phyloP scores from a whole-genome alignment of 2,329 filamentous ascomycete species.

The Gliomastix tumulicola region DNA sequence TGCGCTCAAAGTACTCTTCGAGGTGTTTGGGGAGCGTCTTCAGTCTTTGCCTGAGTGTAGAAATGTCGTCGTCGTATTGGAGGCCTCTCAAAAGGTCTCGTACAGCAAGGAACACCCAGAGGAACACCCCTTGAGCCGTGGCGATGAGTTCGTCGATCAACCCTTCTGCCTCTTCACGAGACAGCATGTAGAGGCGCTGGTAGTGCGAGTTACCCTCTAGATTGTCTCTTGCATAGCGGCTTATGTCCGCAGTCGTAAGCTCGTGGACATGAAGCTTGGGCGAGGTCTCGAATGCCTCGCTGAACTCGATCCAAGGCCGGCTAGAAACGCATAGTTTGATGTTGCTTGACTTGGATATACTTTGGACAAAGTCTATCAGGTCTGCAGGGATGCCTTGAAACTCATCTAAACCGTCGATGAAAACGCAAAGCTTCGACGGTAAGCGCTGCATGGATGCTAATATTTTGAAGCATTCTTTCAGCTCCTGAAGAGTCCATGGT shows the following conservation, averaged over 20 bases:
- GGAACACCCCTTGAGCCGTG: not conserved
- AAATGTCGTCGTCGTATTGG: too few relatives aligned
- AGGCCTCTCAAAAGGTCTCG: too few relatives aligned
- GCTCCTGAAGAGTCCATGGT: not conserved
- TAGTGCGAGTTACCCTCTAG: not conserved
- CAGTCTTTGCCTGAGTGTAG: too few relatives aligned
- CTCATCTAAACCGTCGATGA: not conserved
- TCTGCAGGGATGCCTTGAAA: not conserved
- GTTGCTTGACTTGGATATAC: not conserved
- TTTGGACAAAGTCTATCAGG: not conserved
- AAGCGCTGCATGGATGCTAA: not conserved
- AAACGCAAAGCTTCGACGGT: not conserved
- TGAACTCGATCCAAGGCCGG: not conserved
- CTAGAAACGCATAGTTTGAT: slow-evolving; percentile 1
- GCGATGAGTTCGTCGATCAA: not conserved
- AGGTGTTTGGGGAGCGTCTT: too few relatives aligned
- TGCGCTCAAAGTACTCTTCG: too few relatives aligned
- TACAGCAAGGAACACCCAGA: not conserved
- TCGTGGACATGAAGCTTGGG: not conserved
- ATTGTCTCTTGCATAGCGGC: not conserved
- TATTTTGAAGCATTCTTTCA: not conserved
- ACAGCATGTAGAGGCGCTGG: too few relatives aligned
- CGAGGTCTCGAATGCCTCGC: not conserved
- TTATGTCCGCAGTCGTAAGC: not conserved
- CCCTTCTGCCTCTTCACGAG: not conserved